A percentile compares a stretch with the other conserved stretches of the same genome.
Evolutionary conservation across 2,329 filamentous ascomycete species (phyloP).

Genomic region (Gnomoniopsis sp.): DNA sequence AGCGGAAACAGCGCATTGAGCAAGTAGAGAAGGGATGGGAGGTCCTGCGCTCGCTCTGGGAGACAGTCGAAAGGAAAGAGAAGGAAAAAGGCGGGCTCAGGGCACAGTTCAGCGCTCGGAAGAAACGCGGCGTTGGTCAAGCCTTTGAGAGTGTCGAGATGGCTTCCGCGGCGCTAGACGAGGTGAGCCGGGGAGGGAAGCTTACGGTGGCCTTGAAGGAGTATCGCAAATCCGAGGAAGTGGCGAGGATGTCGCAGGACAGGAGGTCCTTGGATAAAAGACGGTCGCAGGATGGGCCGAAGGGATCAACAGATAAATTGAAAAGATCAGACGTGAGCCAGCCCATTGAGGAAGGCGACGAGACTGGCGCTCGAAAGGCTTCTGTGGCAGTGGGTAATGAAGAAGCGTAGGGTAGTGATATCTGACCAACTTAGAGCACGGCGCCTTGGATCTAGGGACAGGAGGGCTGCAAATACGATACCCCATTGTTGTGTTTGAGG

Average conservation of each 20-base stretch:
- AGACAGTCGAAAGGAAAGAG: constrained; percentile 34
- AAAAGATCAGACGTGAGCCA: constrained; percentile 1
- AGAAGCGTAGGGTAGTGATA: background rate
- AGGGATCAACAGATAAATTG: background rate
- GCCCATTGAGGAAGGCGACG: constrained; percentile 1
- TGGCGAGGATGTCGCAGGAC: constrained; percentile 4
- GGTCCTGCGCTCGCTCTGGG: constrained; percentile 37
- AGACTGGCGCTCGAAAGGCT: background rate
- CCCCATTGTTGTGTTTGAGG: background rate
- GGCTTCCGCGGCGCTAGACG: constrained; percentile 43
- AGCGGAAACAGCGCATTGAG: constrained; percentile 27
- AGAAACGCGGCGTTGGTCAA: constrained; percentile 37
- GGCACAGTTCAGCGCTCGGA: constrained; percentile 30
- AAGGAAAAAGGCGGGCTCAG: constrained; percentile 32
- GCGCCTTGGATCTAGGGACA: background rate
- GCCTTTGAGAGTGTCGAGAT: constrained; percentile 48
- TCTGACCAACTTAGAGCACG: background rate
- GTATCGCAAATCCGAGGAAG: constrained; percentile 20
- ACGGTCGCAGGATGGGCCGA: background rate
- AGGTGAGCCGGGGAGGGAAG: constrained; percentile 41
- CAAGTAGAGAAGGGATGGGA: constrained; percentile 39
- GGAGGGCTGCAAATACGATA: background rate
- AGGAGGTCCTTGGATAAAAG: background rate
- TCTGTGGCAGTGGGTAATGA: background rate
- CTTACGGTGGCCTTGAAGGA: constrained; percentile 31